phyloP scores from a whole-genome alignment of 2,329 filamentous ascomycete genomes.

The Macroventuria anomochaeta region DNA sequence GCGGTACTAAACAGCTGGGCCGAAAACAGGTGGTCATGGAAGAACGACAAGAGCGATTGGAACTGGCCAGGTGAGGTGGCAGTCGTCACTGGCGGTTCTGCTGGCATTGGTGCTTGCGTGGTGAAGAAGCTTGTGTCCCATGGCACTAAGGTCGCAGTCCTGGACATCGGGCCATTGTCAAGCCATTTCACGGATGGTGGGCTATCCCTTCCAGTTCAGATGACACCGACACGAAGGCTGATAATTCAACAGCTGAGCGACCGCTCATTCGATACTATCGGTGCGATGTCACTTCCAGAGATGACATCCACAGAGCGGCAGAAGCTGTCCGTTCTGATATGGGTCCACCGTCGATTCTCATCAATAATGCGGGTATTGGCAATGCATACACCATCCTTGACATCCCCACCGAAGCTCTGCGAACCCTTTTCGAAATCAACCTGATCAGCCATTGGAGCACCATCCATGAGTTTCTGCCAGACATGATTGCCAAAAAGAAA shows the following conservation, averaged over 20 bases:
- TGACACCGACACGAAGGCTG: slow-evolving; percentile 17
- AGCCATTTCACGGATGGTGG: slow-evolving; percentile 36
- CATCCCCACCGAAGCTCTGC: slow-evolving; percentile 32
- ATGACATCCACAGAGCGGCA: slow-evolving; percentile 36
- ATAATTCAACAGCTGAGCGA: slow-evolving; percentile 29
- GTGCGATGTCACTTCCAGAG: slow-evolving; percentile 44
- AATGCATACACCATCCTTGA: slow-evolving; percentile 44
- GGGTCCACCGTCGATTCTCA: slow-evolving; percentile 42
- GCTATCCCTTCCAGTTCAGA: slow-evolving; percentile 1
- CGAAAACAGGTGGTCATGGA: slow-evolving; percentile 50
- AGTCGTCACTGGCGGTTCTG: slow-evolving; percentile 47
- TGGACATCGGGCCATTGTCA: slow-evolving; percentile 44
- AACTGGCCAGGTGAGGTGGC: slow-evolving; percentile 43
- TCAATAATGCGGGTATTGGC: slow-evolving; percentile 50
- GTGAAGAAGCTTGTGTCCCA: slow-evolving; percentile 41
- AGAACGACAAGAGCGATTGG: slow-evolving; percentile 37
- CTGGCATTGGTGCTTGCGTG: slow-evolving; percentile 45
- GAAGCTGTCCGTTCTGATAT: slow-evolving; percentile 43
- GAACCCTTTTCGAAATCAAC: slow-evolving; percentile 44
- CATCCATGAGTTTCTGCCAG: slow-evolving; percentile 47
- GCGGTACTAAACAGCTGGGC: slow-evolving; percentile 40
- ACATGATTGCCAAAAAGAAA: slow-evolving; percentile 47
- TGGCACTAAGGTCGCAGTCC: slow-evolving; percentile 45
- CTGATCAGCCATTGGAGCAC: slow-evolving; percentile 47
- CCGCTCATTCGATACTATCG: slow-evolving; percentile 35